Evolutionary conservation across 768 basidiomycete genomes (phyloP).

Genomic region (Calocybe cyanea): DNA sequence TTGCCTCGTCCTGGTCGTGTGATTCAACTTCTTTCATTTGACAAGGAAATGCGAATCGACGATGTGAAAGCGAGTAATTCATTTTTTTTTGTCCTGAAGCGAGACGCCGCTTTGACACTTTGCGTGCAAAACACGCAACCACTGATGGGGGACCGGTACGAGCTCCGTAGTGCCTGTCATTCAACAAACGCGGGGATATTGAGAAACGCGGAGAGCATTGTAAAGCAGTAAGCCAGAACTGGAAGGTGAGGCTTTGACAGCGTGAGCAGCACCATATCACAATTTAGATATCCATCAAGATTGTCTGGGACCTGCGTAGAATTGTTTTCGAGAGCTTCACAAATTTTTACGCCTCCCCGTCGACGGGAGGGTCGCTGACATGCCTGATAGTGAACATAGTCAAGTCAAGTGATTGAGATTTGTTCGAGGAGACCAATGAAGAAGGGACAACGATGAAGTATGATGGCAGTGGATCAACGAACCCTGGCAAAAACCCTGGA

Average conservation of each 20-base stretch:
- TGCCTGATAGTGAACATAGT: neutral
- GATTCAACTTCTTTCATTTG: neutral
- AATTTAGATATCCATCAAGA: neutral
- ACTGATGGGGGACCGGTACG: conserved; percentile 9
- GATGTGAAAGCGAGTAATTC: neutral
- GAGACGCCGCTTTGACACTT: conserved; percentile 1
- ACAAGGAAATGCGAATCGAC: neutral
- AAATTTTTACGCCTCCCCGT: neutral
- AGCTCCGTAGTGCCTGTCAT: conserved; percentile 9
- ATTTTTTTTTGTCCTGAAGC: neutral
- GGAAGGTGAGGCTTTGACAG: conserved; percentile 9
- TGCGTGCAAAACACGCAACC: neutral
- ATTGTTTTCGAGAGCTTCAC: no score
- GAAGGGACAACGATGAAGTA: neutral
- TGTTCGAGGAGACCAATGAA: neutral
- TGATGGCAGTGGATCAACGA: conserved; percentile 7
- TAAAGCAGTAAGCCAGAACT: neutral
- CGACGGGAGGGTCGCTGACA: no score
- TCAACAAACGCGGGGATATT: conserved; percentile 4
- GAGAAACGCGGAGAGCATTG: neutral
- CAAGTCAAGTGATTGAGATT: neutral
- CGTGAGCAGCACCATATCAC: conserved; percentile 1
- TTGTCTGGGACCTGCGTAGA: conserved; percentile 1
- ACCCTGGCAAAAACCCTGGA: conserved; percentile 13
- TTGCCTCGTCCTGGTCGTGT: neutral